Base-by-base conservation (phyloP, 768 basidiomycete species). In the Coprinopsis strossmayeri region DNA sequence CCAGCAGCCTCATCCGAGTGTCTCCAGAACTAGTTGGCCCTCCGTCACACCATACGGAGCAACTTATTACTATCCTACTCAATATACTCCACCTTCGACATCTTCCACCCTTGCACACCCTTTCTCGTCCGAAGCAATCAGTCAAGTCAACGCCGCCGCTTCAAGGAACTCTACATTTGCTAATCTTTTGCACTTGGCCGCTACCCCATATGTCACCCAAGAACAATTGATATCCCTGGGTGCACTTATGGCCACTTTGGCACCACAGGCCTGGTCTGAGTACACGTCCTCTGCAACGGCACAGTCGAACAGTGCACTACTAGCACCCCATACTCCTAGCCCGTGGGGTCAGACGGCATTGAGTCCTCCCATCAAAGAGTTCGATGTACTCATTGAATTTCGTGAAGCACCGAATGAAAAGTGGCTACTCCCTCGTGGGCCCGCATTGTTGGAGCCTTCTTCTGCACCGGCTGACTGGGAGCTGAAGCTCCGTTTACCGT, bases 371-470 rank as follows among this genome's bases (percentile, higher is more conserved):
- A 44, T 34, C 28, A 45, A 18, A 27, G 81, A 75, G 57, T 86
- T 81, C 56, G 87, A 90, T 59, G 59, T 91, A 1, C 77, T 89
- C 20, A 58, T 91, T 45, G 84, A 87, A 57, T 89, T 87, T 54
- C 66, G 72, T 43, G 87, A 89, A 57, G 64, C 67, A 3, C 70
- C 78, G 2, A 67, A 69, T 35, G 84, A 87, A 40, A 75, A 81
- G n/a, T 83, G 79, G 77, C 55, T 84, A 4, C 69, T 90, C 46
- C 86, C 87, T 45, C 77, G 84, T 26, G 79, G 77, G 18, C 68
- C 72, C 18, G 49, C 35, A 2, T 4, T 45, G 4, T 45, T 50
- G 1, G 25, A 45, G 13, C 7, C 13, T 9, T 30, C 25, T 28
- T 28, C 43, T n/a, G 24, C n/a, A 23, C 34, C 55, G 20, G 48